Percentiles rank a stretch among this genome's conserved stretches.
Conservation (phyloP, 306 rosid species). For the Castanea sativa region DNA sequence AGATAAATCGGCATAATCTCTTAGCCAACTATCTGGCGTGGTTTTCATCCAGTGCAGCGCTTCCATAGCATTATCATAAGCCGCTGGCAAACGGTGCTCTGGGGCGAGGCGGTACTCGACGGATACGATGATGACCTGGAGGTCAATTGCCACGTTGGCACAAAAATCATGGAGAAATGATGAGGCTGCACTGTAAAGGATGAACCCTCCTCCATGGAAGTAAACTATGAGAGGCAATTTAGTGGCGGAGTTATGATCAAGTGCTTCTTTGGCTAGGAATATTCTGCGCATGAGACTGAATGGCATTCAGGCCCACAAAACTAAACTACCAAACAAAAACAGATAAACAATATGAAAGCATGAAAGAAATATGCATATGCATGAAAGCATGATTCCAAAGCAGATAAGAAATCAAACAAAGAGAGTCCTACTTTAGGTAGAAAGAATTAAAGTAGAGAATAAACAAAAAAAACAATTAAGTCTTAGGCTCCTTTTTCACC, state of each 20-base stretch:
- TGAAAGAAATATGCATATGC: too few relatives aligned
- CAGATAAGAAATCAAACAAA: too few relatives aligned
- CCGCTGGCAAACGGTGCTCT: constrained; percentile 48
- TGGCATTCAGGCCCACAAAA: too few relatives aligned
- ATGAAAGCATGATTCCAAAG: too few relatives aligned
- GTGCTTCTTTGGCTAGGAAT: constrained; percentile 36
- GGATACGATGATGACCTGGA: constrained; percentile 32
- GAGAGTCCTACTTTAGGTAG: too few relatives aligned
- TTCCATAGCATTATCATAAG: constrained; percentile 48
- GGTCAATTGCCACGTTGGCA: constrained; percentile 6
- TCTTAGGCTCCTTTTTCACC: too few relatives aligned
- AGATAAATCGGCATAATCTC: constrained; percentile 32
- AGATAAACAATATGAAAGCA: too few relatives aligned
- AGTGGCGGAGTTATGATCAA: neutral
- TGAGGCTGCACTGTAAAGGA: constrained; percentile 17
- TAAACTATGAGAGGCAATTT: constrained; percentile 42
- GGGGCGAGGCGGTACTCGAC: constrained; percentile 53
- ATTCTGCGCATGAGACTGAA: too few relatives aligned
- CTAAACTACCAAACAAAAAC: too few relatives aligned
- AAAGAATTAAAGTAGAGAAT: too few relatives aligned
- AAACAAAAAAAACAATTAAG: too few relatives aligned
- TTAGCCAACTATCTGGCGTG: constrained; percentile 36
- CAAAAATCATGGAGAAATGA: constrained; percentile 30
- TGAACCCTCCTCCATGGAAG: constrained; percentile 54
- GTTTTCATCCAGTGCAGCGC: constrained; percentile 39